Conservation (phyloP, 2,329 filamentous ascomycete genomes). For the Exophiala spinifera region DNA sequence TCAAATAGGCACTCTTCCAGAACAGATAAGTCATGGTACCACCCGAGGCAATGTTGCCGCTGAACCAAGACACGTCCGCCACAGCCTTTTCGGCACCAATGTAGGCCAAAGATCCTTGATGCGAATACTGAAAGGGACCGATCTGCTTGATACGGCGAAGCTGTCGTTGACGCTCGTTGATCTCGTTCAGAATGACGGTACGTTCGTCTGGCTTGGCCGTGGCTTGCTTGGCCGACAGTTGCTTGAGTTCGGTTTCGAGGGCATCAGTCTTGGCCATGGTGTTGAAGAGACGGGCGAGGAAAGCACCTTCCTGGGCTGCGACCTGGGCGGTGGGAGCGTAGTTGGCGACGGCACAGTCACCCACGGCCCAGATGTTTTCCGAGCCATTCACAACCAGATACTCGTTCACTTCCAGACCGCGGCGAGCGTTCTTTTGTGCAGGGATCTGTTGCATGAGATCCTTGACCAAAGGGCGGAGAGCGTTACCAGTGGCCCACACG, state of each 20-base stretch:
- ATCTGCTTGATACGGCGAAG: conserved; percentile 87
- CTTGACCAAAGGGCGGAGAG: conserved; percentile 80
- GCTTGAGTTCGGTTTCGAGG: conserved; percentile 71
- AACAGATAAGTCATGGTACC: conserved; percentile 95
- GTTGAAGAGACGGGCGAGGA: conserved; percentile 95
- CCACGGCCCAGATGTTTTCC: conserved; percentile 96
- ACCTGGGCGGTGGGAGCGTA: conserved; percentile 98
- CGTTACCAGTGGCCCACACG: conserved; percentile 98
- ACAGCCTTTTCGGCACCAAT: conserved; percentile 98
- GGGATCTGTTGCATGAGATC: conserved; percentile 91
- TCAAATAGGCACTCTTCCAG: conserved; percentile 96
- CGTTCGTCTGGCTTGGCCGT: conserved; percentile 64
- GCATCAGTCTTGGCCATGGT: conserved; percentile 94
- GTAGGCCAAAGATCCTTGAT: conserved; percentile 94
- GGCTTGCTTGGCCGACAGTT: conserved; percentile 63
- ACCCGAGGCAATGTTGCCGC: conserved; percentile 90
- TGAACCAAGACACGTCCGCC: conserved; percentile 94
- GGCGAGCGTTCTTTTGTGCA: conserved; percentile 90
- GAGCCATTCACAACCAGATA: conserved; percentile 97
- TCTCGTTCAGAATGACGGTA: conserved; percentile 64
- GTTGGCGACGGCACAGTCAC: conserved; percentile 94
- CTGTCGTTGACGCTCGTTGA: conserved; percentile 82
- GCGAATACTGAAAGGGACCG: conserved; percentile 97
- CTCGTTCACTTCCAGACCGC: conserved; percentile 94
- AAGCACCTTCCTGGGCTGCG: conserved; percentile 89